Conservation (phyloP, 2,329 filamentous ascomycete species). For the Pezicula radicicola region DNA sequence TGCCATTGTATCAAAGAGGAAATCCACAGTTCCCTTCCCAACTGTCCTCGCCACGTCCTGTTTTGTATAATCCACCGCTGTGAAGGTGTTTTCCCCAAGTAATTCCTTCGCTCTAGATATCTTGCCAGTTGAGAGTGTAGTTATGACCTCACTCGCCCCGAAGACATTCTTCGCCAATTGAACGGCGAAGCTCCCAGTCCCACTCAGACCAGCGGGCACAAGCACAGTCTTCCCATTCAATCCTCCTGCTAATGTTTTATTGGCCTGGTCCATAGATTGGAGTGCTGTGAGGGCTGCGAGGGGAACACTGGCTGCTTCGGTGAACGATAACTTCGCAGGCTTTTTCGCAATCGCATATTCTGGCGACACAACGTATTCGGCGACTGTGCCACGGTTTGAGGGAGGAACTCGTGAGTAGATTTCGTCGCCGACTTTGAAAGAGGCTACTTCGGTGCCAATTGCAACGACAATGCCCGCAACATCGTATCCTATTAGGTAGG, state of each 20-base stretch:
- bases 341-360: slow-evolving; percentile 20
- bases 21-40: slow-evolving; percentile 34
- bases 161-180: slow-evolving; percentile 44
- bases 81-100: slow-evolving; percentile 36
- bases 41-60: slow-evolving; percentile 28
- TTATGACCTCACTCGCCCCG: slow-evolving; percentile 40
- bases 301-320: slow-evolving; percentile 37
- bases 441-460: slow-evolving; percentile 29
- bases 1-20: slow-evolving; percentile 39
- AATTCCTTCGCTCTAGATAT: slow-evolving; percentile 32
- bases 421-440: slow-evolving; percentile 35
- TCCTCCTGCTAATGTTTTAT: slow-evolving; percentile 2
- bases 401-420: slow-evolving; percentile 34
- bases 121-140: slow-evolving; percentile 41
- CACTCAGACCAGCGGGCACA: slow-evolving; percentile 32
- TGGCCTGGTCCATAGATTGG: slow-evolving; percentile 17
- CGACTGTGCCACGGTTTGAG: slow-evolving; percentile 27
- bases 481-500: slow-evolving; percentile 41
- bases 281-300: slow-evolving; percentile 34
- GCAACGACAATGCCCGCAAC: slow-evolving; percentile 34
- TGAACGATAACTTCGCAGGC: slow-evolving; percentile 34
- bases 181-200: slow-evolving; percentile 34
- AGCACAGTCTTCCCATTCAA: slow-evolving; percentile 6
- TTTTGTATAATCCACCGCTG: slow-evolving; percentile 37
- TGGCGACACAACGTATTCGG: slow-evolving; percentile 19